These are phyloP conservation scores for Pythium dissotocum DNA, from an alignment of 352 stramenopile genomes.

Conservation along the genomic window DNA sequence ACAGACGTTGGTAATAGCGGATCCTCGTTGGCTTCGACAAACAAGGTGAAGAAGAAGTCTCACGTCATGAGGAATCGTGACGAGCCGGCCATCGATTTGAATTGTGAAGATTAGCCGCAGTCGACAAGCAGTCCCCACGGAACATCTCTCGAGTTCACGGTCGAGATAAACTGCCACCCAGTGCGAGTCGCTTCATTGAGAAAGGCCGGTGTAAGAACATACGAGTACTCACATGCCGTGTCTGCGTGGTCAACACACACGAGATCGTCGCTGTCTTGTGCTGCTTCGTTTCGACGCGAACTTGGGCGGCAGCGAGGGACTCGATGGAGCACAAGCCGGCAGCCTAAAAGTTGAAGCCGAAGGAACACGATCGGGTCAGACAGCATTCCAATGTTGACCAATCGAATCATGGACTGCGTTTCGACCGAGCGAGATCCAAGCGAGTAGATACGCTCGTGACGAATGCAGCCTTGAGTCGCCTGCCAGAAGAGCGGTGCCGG, in stretches of 20 bases:
- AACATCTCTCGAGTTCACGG: background rate
- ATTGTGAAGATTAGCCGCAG: background rate
- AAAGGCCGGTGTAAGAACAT: background rate
- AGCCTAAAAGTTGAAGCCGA: background rate
- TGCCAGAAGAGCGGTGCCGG: background rate
- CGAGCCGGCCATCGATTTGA: too few species aligned
- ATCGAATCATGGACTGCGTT: constrained; percentile 1
- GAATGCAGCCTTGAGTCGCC: background rate
- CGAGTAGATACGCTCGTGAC: constrained; percentile 7
- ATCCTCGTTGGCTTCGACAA: too few species aligned
- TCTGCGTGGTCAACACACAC: background rate
- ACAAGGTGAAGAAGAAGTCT: too few species aligned
- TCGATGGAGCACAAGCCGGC: background rate
- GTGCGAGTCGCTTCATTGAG: background rate
- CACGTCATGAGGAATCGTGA: too few species aligned
- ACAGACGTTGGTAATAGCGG: too few species aligned
- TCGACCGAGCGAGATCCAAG: background rate
- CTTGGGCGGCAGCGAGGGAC: background rate
- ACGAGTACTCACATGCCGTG: background rate
- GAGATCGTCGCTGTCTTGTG: background rate
- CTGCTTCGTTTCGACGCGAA: too few species aligned
- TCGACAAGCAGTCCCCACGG: background rate
- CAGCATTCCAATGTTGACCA: constrained; percentile 6
- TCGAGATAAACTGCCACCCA: background rate
- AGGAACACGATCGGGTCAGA: background rate